Evolutionary conservation across 2,329 filamentous ascomycete species (phyloP), one percentile per base, ranked within the genome.

Genomic region (Aspergillus sp.): DNA sequence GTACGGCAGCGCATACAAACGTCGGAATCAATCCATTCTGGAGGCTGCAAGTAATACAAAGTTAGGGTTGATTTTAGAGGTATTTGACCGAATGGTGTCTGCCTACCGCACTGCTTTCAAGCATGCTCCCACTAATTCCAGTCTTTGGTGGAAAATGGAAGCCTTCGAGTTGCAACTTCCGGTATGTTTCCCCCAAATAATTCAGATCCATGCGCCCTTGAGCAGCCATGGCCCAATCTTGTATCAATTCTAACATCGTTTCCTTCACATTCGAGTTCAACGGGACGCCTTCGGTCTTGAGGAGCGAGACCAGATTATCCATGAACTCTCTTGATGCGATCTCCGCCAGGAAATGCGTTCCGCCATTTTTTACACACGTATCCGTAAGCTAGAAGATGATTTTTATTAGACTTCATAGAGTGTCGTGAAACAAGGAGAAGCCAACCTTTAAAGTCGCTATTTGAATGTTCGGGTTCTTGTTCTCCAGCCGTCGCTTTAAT

Each of bases 1-100:
- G 93, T 97, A 66, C 95, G 87, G 74, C 95, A 99, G 71, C 95
- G 89, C 92, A 99, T 97, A 74, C 95, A 99, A 33, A 99, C 93
- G 69, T 99, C 95, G 11, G 93, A 97, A 76, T 99, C 95, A 51
- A 88, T 87, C 95, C 95, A 99, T 77, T 99, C 95, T 0, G 95
- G 95, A 9, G 95, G 95, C 88, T 96, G 67, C 54, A 39, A 57
- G 22, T 17, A 27, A 24, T 22, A 44, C 15, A 17, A 41, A 40
- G 37, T 65, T 59, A 65, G 61, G 17, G 49, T 30, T 15, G 24
- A 20, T 9, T 8, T 60, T 30, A 30, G 27, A 30, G 51, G 44
- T 24, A 7, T 37, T 24, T 15, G 3, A 5, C 44, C 17, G 17
- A 34, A 27, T 40, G 7, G 17, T n/a, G 13, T 33, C 56, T 37